Percentiles rank a stretch among this genome's conserved stretches.
Evolutionary conservation across 768 basidiomycete species (phyloP).

Genomic region (Macrolepiota fuliginosa): DNA sequence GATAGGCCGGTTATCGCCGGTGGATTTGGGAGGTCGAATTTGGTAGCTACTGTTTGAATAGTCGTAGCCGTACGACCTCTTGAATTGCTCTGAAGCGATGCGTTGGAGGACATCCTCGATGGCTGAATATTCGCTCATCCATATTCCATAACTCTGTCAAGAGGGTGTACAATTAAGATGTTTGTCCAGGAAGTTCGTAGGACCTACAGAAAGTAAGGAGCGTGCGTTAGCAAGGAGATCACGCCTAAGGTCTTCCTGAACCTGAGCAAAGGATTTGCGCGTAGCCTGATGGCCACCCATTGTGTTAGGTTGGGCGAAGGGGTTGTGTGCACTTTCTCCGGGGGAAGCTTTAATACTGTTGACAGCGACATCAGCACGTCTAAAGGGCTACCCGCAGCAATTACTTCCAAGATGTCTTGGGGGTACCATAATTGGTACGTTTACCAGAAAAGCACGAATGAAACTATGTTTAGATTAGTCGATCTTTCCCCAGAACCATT

Average conservation of each 20-base stretch:
- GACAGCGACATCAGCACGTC: background rate
- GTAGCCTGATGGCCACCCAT: background rate
- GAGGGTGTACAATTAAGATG: background rate
- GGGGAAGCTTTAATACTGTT: background rate
- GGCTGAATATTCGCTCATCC: background rate
- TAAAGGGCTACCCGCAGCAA: background rate
- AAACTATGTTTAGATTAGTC: too few relatives aligned
- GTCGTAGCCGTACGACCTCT: background rate
- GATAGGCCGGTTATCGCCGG: background rate
- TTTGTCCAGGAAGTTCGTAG: background rate
- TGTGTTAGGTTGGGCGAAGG: background rate
- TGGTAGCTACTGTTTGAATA: background rate
- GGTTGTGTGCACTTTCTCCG: background rate
- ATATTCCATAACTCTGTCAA: background rate
- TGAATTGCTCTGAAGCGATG: background rate
- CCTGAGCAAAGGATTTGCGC: background rate
- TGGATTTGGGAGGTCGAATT: background rate
- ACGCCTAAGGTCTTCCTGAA: background rate
- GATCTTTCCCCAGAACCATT: too few relatives aligned
- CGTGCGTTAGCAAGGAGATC: background rate
- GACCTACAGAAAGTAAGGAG: background rate
- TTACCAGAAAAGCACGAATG: too few relatives aligned
- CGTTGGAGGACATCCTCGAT: background rate
- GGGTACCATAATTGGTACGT: too few relatives aligned
- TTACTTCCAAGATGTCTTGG: background rate